Evolutionary conservation across 495 filamentous ascomycete species (phyloP), one percentile per base, ranked within the genome.

Genomic region (Penicillium canescens): DNA sequence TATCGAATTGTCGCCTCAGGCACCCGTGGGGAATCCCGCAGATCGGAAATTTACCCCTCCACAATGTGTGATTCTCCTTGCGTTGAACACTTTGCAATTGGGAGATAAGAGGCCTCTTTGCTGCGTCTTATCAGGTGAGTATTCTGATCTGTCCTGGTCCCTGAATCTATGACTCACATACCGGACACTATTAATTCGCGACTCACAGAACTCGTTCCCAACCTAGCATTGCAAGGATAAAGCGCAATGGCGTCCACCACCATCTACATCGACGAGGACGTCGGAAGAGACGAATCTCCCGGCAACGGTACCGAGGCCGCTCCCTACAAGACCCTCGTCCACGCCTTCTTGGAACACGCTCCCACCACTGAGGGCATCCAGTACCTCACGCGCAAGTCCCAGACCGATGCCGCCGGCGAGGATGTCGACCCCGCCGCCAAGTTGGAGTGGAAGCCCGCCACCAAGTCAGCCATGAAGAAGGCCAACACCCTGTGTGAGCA

Each of bases 391-490:
- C 84, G 86, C 66, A 85, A 87, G 64, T 88, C 86, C 23, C 72
- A 81, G 45, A 87, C 83, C 55, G 88, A 84, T 34, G 73, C 83
- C 12, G 66, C 84, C n/a, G 79, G 74, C 18, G 81, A 84, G 60
- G 79, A 82, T 68, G 71, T 67, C 13, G 72, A 75, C 42, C 69
- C 72, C 9, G 72, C 71, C 7, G 68, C 72, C 33, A 76, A 78
- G 45, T 58, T 80, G 55, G 81, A 86, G 57, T 96, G 88, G 87
- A 90, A 92, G 70, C 83, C 88, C 47, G 86, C 87, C 6, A 86
- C 90, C 40, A 93, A 92, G 77, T 85, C 84, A 40, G 90, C 90
- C 20, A 60, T 89, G 64, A 95, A 94, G 79, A 94, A 95, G 75
- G 86, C 85, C 21, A 79, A 81, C 69, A 86, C 84, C 68, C 82